Base-by-base conservation (phyloP, 805 yeast genomes). In the Tetrapisispora arboricola region DNA sequence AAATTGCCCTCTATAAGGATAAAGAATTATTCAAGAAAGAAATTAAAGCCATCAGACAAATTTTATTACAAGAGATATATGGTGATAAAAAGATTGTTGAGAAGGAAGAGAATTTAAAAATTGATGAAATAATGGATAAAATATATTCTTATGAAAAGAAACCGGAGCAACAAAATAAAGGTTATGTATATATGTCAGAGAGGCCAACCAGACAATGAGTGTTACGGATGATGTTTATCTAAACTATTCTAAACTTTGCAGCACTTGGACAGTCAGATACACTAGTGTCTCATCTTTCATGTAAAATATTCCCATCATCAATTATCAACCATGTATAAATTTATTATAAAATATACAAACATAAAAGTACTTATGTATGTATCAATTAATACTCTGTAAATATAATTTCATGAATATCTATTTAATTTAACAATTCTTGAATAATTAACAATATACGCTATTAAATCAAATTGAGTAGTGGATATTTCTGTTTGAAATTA, bases 1-100 rank as follows among this genome's bases (percentile, higher is more conserved):
- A 54, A 32, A 44, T 53, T 42, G 26, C 44, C 4, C 26, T 41
- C 15, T 51, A 45, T 32, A 53, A 49, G 39, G 19, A 44, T 4
- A 42, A 38, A 15, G 51, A 49, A 5, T 47, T 44, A 17, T 44
- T 54, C 27, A 32, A 32, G 12, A 17, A 38, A 3, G 61, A 56
- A 32, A 38, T 53, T 19, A 36, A 19, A 30, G 5, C 22, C 1
- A 34, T 40, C 15, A 36, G 38, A 36, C 10, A 12, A 13, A 9
- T 29, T 18, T 10, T 33, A 22, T 20, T 10, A 22, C n/a, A 13
- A 24, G 27, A 28, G 28, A 17, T 31, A 5, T 21, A 38, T 18
- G 5, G 5, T 4, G 32, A 24, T 6, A 32, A 22, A n/a, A 9
- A 17, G 3, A 19, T 32, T 6, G 27, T 7, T 17, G 27, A 15